These are phyloP conservation scores for Thalassiosira profunda DNA, from an alignment of 108 stramenopile genomes.

Conservation along the genomic window DNA sequence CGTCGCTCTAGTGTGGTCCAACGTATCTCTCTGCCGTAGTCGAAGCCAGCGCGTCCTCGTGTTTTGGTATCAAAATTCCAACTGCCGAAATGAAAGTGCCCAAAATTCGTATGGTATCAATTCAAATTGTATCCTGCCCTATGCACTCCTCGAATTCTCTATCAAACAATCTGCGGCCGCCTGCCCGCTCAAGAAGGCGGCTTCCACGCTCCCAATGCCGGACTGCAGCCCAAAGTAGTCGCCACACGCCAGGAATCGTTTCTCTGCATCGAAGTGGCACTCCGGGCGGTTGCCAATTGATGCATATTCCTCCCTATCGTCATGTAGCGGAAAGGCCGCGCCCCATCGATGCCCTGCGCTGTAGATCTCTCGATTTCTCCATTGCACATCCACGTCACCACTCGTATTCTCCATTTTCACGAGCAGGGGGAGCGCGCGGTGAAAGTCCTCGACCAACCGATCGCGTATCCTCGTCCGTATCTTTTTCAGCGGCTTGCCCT, in stretches of 20 bases:
- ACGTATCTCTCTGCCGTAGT: too few species aligned
- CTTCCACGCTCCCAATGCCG: constrained; percentile 21
- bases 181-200: constrained; percentile 33
- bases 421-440: constrained; percentile 7
- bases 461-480: constrained; percentile 14
- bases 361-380: neutral
- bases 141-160: too few species aligned
- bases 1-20: too few species aligned
- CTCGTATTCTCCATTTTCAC: neutral
- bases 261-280: constrained; percentile 3
- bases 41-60: too few species aligned
- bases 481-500: neutral
- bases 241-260: constrained; percentile 37
- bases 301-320: neutral
- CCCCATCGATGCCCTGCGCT: constrained; percentile 38
- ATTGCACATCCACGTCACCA: neutral
- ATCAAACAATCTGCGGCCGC: too few species aligned
- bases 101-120: too few species aligned
- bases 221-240: constrained; percentile 39
- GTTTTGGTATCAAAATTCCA: too few species aligned
- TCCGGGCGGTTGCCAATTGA: neutral
- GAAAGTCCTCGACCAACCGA: constrained; percentile 19
- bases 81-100: too few species aligned
- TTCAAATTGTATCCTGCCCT: too few species aligned
- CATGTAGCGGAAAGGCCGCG: constrained; percentile 35